phyloP scores from a whole-genome alignment of 192 early-diverging fungal species.

The Ambispora gerdemannii region DNA sequence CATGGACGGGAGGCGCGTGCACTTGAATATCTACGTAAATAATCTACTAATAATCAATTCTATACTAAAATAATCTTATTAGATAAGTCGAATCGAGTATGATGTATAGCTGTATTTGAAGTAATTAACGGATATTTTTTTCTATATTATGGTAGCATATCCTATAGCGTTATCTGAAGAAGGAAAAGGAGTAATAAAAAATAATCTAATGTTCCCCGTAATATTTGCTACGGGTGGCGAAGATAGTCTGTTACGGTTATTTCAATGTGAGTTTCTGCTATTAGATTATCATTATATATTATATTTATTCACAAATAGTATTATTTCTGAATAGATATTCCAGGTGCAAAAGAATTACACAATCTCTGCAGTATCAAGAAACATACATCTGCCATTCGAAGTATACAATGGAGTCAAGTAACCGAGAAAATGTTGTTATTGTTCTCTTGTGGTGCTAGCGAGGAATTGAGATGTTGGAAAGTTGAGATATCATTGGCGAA shows the following conservation, averaged over 20 bases:
- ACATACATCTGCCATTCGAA: constrained; percentile 54
- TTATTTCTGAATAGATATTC: constrained; percentile 20
- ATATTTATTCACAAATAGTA: neutral
- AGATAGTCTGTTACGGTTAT: constrained; percentile 51
- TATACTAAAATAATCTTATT: neutral
- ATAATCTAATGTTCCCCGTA: constrained; percentile 32
- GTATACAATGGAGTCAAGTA: constrained; percentile 43
- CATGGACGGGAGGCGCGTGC: constrained; percentile 65
- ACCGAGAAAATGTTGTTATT: constrained; percentile 39
- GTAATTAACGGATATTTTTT: too few relatives aligned
- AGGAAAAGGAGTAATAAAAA: neutral
- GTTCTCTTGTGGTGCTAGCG: constrained; percentile 61
- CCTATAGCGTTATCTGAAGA: neutral
- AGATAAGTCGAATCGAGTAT: too few relatives aligned
- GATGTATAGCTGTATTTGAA: too few relatives aligned
- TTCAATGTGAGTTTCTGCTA: constrained; percentile 45
- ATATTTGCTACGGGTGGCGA: constrained; percentile 58
- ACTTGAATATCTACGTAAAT: constrained; percentile 44
- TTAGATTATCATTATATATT: neutral
- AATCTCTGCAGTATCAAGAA: constrained; percentile 39
- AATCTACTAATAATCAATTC: neutral
- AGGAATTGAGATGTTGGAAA: constrained; percentile 67
- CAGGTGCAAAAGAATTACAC: constrained; percentile 22
- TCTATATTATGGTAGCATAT: neutral
- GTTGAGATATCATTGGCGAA: constrained; percentile 30